Percentiles rank a stretch among this genome's conserved stretches.
phyloP scores from a whole-genome alignment of 163 green algal species.

The Prototheca wickerhamii region DNA sequence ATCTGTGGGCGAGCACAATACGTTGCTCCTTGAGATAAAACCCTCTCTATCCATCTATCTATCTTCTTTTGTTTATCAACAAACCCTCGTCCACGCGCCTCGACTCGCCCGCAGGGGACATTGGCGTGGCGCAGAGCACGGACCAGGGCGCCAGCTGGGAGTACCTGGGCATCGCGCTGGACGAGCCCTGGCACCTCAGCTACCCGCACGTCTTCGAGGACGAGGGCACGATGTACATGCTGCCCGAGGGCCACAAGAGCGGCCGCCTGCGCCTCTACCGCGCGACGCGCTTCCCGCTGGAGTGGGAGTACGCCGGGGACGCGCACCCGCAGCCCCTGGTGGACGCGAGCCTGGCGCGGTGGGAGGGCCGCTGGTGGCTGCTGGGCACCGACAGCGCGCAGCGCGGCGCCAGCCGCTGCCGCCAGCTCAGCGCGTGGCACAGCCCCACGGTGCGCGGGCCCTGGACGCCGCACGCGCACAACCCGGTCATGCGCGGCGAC shows the following conservation, averaged over 20 bases:
- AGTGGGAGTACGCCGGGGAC: not conserved
- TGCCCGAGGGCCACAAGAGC: conserved; percentile 24
- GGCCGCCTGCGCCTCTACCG: conserved; percentile 20
- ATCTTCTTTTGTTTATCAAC: not conserved
- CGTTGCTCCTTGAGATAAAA: not conserved
- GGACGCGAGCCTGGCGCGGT: conserved; percentile 13
- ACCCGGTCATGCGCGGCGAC: conserved; percentile 23
- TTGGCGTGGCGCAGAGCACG: conserved; percentile 4
- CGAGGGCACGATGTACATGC: conserved; percentile 28
- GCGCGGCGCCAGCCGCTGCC: not conserved
- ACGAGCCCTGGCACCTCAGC: conserved; percentile 31
- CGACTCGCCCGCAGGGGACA: no score
- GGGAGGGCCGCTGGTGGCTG: conserved; percentile 21
- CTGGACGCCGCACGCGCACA: conserved; percentile 25
- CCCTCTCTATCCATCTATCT: not conserved
- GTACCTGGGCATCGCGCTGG: conserved; percentile 18
- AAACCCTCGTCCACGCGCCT: no score
- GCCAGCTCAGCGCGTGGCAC: conserved; percentile 16
- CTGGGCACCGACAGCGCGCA: conserved; percentile 14
- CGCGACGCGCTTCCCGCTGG: conserved; percentile 12
- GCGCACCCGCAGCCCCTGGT: conserved; percentile 14
- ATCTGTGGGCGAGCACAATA: not conserved
- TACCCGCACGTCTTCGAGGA: conserved; percentile 32
- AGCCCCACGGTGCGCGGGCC: conserved; percentile 17
- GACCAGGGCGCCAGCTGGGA: conserved; percentile 3